These are phyloP conservation scores for Aciculosporium take DNA, from an alignment of 2,329 filamentous ascomycete species.

Conservation along the genomic window DNA sequence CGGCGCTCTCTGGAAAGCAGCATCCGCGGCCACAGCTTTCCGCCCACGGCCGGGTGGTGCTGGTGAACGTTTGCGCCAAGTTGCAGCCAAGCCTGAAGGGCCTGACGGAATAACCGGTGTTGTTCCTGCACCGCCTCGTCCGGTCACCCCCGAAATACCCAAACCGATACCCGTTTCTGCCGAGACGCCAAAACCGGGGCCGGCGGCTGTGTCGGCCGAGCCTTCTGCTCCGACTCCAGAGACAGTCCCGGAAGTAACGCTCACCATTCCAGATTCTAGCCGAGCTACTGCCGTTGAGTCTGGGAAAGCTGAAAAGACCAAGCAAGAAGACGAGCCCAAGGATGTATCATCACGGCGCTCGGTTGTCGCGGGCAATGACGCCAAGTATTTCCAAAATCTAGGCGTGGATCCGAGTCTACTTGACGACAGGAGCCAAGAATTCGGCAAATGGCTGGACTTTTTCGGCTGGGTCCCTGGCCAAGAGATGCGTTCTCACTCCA, in stretches of 20 bases:
- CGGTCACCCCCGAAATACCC: slow-evolving; percentile 16
- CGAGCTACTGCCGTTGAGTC: slow-evolving; percentile 23
- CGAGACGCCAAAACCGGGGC: not conserved
- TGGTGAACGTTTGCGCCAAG: slow-evolving; percentile 59
- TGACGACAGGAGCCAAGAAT: slow-evolving; percentile 62
- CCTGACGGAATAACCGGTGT: slow-evolving; percentile 85
- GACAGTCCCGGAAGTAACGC: slow-evolving; percentile 41
- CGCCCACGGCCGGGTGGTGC: slow-evolving; percentile 81
- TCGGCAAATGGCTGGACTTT: slow-evolving; percentile 69
- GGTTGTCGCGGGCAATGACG: slow-evolving; percentile 56
- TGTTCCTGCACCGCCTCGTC: slow-evolving; percentile 58
- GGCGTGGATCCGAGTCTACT: slow-evolving; percentile 67
- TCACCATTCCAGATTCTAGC: slow-evolving; percentile 35
- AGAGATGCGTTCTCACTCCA: slow-evolving; percentile 57
- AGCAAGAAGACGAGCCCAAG: slow-evolving; percentile 18
- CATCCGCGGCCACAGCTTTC: slow-evolving; percentile 45
- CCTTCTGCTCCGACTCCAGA: not conserved
- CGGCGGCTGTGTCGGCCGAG: not conserved
- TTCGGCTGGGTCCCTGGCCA: slow-evolving; percentile 76
- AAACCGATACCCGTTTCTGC: slow-evolving; percentile 13
- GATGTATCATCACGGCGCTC: slow-evolving; percentile 45
- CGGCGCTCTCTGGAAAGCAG: slow-evolving; percentile 62
- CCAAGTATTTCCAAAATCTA: slow-evolving; percentile 62
- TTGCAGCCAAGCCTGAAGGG: slow-evolving; percentile 46
- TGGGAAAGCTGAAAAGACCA: slow-evolving; percentile 14